Evolutionary conservation across 2,329 filamentous ascomycete species (phyloP), one percentile per base, ranked within the genome.

Genomic region (Ophiostoma tasmaniense): DNA sequence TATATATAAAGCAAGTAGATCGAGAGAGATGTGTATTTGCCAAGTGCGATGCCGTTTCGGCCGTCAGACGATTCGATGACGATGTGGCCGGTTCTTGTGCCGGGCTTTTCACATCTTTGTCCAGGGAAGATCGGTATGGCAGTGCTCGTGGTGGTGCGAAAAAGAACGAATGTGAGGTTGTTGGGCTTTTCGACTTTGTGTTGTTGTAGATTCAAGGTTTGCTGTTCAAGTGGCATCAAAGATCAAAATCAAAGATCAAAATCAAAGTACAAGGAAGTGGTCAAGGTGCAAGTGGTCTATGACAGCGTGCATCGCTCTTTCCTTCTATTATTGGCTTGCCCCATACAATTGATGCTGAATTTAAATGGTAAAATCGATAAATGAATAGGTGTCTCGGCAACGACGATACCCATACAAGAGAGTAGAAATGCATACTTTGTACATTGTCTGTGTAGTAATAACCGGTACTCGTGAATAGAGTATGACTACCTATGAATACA

Each of bases 311-410:
- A 37, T 64, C 20, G 33, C 20, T 37, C 33, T n/a, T 37, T 64
- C 61, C 61, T 25, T 64, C 61, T 64, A 37, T 37, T 64, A n/a
- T 62, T 33, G 61, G 61, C 20, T 33, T 62, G 35, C 11, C 59
- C 59, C 61, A 22, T 37, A 22, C 30, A 6, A 11, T 39, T 37
- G 20, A 11, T 13, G 37, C 14, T 3, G 11, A 35, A 62, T 35
- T n/a, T 35, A 62, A 62, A 22, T 3, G 7, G n/a, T 64, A 64
- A 64, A 64, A 22, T 37, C 61, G 61, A 64, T 64, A 64, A 64
- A 64, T 64, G 7, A 30, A 8, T 11, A 37, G n/a, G 30, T 64
- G 61, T 64, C 61, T 64, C 33, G 33, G 61, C 61, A 64, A 64
- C 61, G 25, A 45, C 39, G 42, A 45, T 45, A 45, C 42, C 42